Base-by-base conservation (phyloP, 2,329 filamentous ascomycete species). In the Aspergillus uvarum region DNA sequence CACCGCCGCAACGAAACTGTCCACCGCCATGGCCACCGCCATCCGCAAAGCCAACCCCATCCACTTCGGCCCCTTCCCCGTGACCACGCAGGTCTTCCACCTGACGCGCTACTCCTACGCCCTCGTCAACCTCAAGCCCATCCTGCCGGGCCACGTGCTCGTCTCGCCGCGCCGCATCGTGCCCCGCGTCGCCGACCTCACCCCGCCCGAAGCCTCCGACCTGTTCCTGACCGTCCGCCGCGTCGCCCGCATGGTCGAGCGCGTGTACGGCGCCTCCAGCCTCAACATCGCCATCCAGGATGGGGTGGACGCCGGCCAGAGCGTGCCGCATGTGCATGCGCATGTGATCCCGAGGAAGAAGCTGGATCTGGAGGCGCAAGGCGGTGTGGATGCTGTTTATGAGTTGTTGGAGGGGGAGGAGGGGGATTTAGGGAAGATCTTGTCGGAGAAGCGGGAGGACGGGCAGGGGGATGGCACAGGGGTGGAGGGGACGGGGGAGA, bases 261-360 rank as follows among this genome's bases (percentile, higher is more conserved):
- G 81, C 31, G 75, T 87, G 63, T 83, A 84, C 73, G 72, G 83
- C 35, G 89, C 87, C 5, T 87, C 90, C 10, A 90, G 91, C 61
- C 89, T 98, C 78, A 98, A 96, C 72, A 88, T 99, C 53, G 93
- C 94, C 0, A 85, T 99, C n/a, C 95, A 99, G 75, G 95, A 99
- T 75, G 95, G 95, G 21, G 80, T 82, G 32, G 91, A 92, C 61
- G 92, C 95, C 1, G 95, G 95, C 0, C 95, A 99, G 83, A 96
- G 92, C 59, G 94, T 99, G 49, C 83, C 91, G 8, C 95, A 99
- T 78, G 87, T 97, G 14, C 95, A 99, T 78, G 90, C 92, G 26
- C 95, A 99, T 79, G 85, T 97, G 52, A 94, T 97, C 56, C 93
- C 93, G 21, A 81, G 93, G 38, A 80, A 80, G 60, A 80, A 79